These are phyloP conservation scores for Pseudogymnoascus sp. DNA, from an alignment of 2,329 filamentous ascomycete genomes.

Conservation along the genomic window DNA sequence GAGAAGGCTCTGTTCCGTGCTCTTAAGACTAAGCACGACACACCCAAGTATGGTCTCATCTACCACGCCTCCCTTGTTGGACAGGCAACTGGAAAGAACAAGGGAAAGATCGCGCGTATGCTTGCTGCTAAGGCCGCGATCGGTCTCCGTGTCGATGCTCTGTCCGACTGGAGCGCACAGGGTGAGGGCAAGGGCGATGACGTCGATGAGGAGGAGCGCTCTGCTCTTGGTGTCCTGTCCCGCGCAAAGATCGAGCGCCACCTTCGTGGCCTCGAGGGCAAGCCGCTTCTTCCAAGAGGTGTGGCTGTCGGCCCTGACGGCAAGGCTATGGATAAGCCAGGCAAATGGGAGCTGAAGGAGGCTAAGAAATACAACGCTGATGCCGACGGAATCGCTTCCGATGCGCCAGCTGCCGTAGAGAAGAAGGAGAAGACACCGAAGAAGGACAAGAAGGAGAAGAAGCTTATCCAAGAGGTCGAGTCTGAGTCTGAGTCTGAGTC, in stretches of 20 bases:
- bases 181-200: conserved; percentile 55
- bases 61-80: conserved; percentile 91
- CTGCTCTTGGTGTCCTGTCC: conserved; percentile 66
- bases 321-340: conserved; percentile 49
- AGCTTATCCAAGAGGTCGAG: conserved; percentile 25
- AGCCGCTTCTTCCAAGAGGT: conserved; percentile 72
- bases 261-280: conserved; percentile 76
- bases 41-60: conserved; percentile 94
- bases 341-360: conserved; percentile 89
- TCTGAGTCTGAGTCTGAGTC: conserved; percentile 16
- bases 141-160: conserved; percentile 85
- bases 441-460: conserved; percentile 44
- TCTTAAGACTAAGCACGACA: conserved; percentile 98
- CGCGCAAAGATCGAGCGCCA: conserved; percentile 69
- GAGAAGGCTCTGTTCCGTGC: conserved; percentile 98
- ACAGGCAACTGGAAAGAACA: conserved; percentile 95
- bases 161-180: conserved; percentile 67
- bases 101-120: conserved; percentile 98
- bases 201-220: conserved; percentile 81
- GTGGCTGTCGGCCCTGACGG: conserved; percentile 69
- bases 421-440: conserved; percentile 42
- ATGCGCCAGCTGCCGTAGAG: conserved; percentile 51
- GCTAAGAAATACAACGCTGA: conserved; percentile 90
- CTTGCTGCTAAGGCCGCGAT: conserved; percentile 89
- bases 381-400: conserved; percentile 72